A percentile compares a stretch with the other conserved stretches of the same genome.
Evolutionary conservation across 2,329 filamentous ascomycete genomes (phyloP).

Genomic region (Mycosphaerella sp.): DNA sequence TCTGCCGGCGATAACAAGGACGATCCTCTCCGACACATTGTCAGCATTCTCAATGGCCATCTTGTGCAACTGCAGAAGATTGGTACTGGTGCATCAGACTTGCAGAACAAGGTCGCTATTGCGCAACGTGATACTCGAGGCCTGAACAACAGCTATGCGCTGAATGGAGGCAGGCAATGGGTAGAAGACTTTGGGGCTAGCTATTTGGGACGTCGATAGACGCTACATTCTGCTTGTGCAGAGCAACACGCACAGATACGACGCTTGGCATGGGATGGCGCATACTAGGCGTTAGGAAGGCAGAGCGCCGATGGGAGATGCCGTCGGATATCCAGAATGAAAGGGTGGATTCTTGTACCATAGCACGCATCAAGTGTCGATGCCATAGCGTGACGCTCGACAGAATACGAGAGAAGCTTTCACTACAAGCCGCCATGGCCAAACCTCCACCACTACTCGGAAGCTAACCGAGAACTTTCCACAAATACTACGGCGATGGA

Average conservation of each 20-base stretch:
- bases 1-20: constrained; percentile 62
- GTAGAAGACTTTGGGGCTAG: constrained; percentile 8
- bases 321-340: background rate
- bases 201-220: constrained; percentile 9
- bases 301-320: background rate
- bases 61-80: constrained; percentile 89
- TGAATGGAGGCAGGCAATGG: constrained; percentile 43
- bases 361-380: background rate
- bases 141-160: constrained; percentile 43
- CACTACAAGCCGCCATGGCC: background rate
- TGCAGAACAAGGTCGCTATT: constrained; percentile 74
- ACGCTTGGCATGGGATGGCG: background rate
- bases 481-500: too few relatives aligned
- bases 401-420: background rate
- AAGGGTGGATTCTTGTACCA: background rate
- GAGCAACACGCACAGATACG: background rate
- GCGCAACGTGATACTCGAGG: constrained; percentile 71
- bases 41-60: constrained; percentile 89
- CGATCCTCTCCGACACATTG: constrained; percentile 79
- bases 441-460: too few relatives aligned
- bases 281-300: background rate
- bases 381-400: background rate
- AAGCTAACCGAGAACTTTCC: too few relatives aligned
- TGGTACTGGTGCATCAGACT: constrained; percentile 71
- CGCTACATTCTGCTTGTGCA: background rate